Evolutionary conservation across 805 yeast genomes (phyloP), one percentile per base, ranked within the genome.

Genomic region (Tanozyma kutaoensis): DNA sequence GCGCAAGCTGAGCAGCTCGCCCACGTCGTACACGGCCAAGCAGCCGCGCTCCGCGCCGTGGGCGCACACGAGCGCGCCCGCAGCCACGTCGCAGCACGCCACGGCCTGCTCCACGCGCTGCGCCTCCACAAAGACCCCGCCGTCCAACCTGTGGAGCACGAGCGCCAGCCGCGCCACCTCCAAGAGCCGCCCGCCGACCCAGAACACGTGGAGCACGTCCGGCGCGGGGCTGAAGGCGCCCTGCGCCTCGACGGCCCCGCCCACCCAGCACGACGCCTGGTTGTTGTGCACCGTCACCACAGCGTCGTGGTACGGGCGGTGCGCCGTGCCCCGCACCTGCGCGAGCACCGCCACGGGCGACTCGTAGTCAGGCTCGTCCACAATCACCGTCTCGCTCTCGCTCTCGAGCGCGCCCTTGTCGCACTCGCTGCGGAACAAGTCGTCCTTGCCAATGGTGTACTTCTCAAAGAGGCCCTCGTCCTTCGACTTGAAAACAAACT

Each of bases 331-430:
- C 20, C 12, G n/a, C n/a, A n/a, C n/a, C n/a, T n/a, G n/a, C n/a
- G n/a, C 21, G 13, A 3, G 14, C 25, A 24, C 11, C 13, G 21
- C 7, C 15, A 13, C 13, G 14, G 15, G 25, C 12, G 12, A 16
- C 19, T 12, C 31, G 11, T 16, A 22, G 9, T 28, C 32, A 2
- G 32, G 28, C 27, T 35, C 39, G 24, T 33, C 37, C 3, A 30
- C 33, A 17, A 34, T 35, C 15, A 35, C 39, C 4, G 41, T 37
- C 15, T 37, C 41, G 7, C 39, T 27, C 17, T 37, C 41, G 24
- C 39, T 37, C 14, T 33, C 38, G 5, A 29, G 34, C 10, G 23
- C 23, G 10, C 13, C 9, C 5, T 22, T 15, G 5, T 17, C 25
- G 10, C 15, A 25, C 14, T 13, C 12, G 18, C 23, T 12, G 15